Evolutionary conservation across 345 rosid genomes (phyloP), one percentile per base, ranked within the genome.

Genomic region (Lepidium didymum): DNA sequence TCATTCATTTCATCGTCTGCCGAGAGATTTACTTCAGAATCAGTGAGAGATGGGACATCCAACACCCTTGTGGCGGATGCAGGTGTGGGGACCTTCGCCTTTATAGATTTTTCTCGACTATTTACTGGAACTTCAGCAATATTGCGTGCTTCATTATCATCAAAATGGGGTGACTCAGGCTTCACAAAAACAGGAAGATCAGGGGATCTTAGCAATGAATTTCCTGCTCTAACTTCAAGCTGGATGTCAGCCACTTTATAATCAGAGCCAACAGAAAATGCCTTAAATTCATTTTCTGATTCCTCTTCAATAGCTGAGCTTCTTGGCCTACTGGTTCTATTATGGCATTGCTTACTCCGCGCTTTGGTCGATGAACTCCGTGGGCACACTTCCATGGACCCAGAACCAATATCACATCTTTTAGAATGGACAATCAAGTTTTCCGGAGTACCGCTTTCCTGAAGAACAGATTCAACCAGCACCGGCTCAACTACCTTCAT

Each of bases 151-250:
- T 58, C 81, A 29, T 35, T 37, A 59, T 79, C 77, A 76, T 71
- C 75, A 63, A 84, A 82, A 75, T 77, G 69, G 69, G 75, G 77
- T 47, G 76, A 80, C 73, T 69, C 78, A 47, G 78, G 85, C 69
- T 72, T 44, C 71, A 81, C 61, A 62, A 52, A 63, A 66, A 47
- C 51, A 41, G 70, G 55, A 64, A 42, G 56, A 62, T 73, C 72
- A 72, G 57, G 60, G 55, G 38, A 54, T 76, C 76, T 61, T 56
- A 72, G 56, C 23, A 51, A 75, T 33, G 59, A 43, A 56, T 18
- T 77, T 55, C 62, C 81, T 71, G 37, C 44, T 68, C 56, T 68
- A 47, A 64, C 66, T 38, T 46, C 62, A 68, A 37, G 44, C 31
- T 69, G 42, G 8, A 56, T 40, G 56, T 58, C 77, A 58, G 67